Evolutionary conservation across 2,329 filamentous ascomycete genomes (phyloP).

Genomic region (Alternaria sp.): DNA sequence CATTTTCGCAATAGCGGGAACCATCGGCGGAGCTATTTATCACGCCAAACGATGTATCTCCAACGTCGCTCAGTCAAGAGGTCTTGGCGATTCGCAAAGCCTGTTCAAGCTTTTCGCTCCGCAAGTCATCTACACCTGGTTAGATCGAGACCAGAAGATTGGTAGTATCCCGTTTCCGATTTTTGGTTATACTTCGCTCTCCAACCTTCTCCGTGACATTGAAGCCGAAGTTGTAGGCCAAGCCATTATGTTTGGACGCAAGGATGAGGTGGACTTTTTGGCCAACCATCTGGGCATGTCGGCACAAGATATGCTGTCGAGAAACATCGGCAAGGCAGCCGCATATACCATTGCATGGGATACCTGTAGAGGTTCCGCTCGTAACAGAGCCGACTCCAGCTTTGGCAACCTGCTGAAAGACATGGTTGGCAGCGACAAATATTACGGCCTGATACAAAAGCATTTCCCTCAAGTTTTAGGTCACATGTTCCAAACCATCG

Average conservation of each 20-base stretch:
- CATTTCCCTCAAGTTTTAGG: constrained; percentile 81
- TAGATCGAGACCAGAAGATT: constrained; percentile 66
- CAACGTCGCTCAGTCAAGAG: constrained; percentile 70
- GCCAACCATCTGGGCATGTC: constrained; percentile 56
- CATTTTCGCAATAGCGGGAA: constrained; percentile 88
- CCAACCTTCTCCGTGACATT: constrained; percentile 73
- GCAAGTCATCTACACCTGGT: constrained; percentile 91
- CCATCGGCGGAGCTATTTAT: constrained; percentile 68
- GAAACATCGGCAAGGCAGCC: constrained; percentile 78
- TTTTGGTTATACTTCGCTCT: constrained; percentile 77
- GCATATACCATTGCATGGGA: constrained; percentile 87
- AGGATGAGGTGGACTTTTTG: constrained; percentile 68
- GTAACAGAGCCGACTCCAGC: constrained; percentile 57
- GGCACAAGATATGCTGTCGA: constrained; percentile 55
- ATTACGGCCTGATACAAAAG: constrained; percentile 68
- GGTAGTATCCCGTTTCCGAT: constrained; percentile 78
- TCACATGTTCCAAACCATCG: constrained; percentile 75
- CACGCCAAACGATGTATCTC: constrained; percentile 78
- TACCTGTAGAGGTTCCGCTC: constrained; percentile 58
- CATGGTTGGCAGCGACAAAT: constrained; percentile 71
- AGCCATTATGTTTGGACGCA: constrained; percentile 80
- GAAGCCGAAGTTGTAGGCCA: constrained; percentile 82
- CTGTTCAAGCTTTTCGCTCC: constrained; percentile 86
- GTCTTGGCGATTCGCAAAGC: constrained; percentile 70
- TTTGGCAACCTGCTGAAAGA: constrained; percentile 74